Conservation (phyloP, 257 asterid species). For the Solanum lycopersicoides region DNA sequence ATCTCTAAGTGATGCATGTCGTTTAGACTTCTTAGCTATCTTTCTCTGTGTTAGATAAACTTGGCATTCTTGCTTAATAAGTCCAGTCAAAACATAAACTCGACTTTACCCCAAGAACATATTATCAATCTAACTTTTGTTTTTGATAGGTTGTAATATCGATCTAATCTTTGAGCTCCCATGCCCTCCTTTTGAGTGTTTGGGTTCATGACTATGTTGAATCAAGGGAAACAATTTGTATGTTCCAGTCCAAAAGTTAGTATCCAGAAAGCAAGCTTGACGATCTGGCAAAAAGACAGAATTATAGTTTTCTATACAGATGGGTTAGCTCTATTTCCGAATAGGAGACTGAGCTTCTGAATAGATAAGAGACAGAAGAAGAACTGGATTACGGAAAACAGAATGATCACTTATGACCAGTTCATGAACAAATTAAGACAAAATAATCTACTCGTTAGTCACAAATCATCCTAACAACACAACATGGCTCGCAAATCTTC, state of each 20-base stretch:
- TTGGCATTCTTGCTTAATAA: not conserved
- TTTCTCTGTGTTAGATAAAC: not conserved
- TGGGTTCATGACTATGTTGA: not conserved
- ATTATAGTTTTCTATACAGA: not conserved
- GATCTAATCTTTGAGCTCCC: not conserved
- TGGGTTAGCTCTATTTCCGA: not conserved
- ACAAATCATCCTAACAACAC: not conserved
- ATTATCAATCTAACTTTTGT: not conserved
- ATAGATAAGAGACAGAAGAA: not conserved
- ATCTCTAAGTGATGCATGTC: not conserved
- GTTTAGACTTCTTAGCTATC: not conserved
- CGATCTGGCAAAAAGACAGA: not conserved
- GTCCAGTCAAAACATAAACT: not conserved
- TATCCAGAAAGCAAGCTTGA: not conserved
- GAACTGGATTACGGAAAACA: not conserved
- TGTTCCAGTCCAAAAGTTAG: not conserved
- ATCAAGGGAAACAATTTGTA: not conserved
- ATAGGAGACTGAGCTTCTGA: not conserved
- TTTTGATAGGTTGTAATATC: not conserved
- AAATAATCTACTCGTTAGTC: not conserved
- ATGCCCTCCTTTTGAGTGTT: not conserved
- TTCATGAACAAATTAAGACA: not conserved
- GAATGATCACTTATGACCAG: not conserved
- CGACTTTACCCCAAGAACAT: not conserved
- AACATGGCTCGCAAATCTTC: not conserved